phyloP scores from a whole-genome alignment of 2,329 filamentous ascomycete species.

The Truncatella angustata region DNA sequence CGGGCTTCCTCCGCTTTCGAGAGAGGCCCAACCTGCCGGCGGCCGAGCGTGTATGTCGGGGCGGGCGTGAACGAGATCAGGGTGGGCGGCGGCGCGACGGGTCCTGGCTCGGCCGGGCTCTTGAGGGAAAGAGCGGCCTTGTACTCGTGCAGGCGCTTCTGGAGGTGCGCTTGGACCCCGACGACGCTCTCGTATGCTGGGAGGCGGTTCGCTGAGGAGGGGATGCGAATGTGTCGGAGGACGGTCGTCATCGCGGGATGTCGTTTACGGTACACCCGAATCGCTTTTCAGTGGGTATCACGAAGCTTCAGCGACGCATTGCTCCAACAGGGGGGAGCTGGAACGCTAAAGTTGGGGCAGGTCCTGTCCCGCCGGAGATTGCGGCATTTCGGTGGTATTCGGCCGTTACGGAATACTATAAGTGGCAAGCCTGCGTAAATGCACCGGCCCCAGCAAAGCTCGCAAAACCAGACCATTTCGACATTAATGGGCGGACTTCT shows the following conservation, averaged over 20 bases:
- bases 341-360: neutral
- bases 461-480: too few species aligned
- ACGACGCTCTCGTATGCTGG: conserved; percentile 36
- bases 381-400: neutral
- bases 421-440: neutral
- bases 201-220: conserved; percentile 21
- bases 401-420: neutral
- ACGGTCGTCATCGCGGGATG: neutral
- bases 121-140: conserved; percentile 38
- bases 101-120: conserved; percentile 16
- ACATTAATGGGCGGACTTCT: too few species aligned
- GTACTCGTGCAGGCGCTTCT: conserved; percentile 54
- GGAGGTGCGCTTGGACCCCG: conserved; percentile 36
- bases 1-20: conserved; percentile 41
- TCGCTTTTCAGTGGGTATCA: too few species aligned
- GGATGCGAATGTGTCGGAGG: conserved; percentile 35
- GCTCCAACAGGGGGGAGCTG: neutral
- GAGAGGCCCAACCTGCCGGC: conserved; percentile 64
- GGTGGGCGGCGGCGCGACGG: conserved; percentile 57
- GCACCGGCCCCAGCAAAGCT: too few species aligned
- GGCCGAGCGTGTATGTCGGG: conserved; percentile 87
- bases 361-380: conserved; percentile 3
- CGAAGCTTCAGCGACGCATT: too few species aligned
- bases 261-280: neutral
- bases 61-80: conserved; percentile 80